phyloP scores from a whole-genome alignment of 2,329 filamentous ascomycete genomes.

The Diaporthe eres region DNA sequence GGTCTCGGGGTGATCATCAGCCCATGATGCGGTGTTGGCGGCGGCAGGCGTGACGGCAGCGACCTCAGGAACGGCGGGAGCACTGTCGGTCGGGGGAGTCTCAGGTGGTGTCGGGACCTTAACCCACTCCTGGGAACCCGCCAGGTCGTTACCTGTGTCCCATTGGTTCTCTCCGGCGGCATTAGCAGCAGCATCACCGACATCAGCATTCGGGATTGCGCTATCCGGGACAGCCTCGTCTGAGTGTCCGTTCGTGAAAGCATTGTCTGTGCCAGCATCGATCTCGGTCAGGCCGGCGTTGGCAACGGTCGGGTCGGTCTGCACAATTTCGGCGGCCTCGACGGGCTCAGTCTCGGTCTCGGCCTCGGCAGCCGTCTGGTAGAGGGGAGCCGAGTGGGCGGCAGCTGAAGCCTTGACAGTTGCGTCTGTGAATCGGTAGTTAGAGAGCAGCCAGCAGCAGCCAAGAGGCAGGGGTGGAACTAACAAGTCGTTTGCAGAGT shows the following conservation, averaged over 20 bases:
- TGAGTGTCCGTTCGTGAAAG: constrained; percentile 54
- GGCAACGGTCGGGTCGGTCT: constrained; percentile 76
- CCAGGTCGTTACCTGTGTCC: constrained; percentile 66
- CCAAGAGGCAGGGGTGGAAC: constrained; percentile 48
- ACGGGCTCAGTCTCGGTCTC: constrained; percentile 50
- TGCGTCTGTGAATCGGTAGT: constrained; percentile 58
- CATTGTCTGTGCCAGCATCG: constrained; percentile 60
- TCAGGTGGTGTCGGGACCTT: constrained; percentile 77
- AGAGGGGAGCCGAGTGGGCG: constrained; percentile 64
- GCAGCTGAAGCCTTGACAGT: constrained; percentile 70
- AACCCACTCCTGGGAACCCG: constrained; percentile 79
- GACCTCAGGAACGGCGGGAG: constrained; percentile 72
- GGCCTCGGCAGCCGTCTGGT: constrained; percentile 49
- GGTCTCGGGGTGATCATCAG: constrained; percentile 80
- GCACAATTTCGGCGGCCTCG: constrained; percentile 50
- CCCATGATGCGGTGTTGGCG: constrained; percentile 79
- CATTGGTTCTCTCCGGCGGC: constrained; percentile 76
- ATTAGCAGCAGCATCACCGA: constrained; percentile 68
- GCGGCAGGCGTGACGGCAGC: constrained; percentile 70
- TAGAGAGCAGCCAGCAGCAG: neutral
- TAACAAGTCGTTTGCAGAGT: constrained; percentile 79
- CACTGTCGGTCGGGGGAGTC: constrained; percentile 80
- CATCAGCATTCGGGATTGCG: constrained; percentile 63
- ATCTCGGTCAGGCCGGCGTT: constrained; percentile 79
- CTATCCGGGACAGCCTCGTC: constrained; percentile 51